Percentiles rank a stretch among this genome's conserved stretches.
Evolutionary conservation across 2,329 filamentous ascomycete genomes (phyloP).

Genomic region (Cercospora sp.): DNA sequence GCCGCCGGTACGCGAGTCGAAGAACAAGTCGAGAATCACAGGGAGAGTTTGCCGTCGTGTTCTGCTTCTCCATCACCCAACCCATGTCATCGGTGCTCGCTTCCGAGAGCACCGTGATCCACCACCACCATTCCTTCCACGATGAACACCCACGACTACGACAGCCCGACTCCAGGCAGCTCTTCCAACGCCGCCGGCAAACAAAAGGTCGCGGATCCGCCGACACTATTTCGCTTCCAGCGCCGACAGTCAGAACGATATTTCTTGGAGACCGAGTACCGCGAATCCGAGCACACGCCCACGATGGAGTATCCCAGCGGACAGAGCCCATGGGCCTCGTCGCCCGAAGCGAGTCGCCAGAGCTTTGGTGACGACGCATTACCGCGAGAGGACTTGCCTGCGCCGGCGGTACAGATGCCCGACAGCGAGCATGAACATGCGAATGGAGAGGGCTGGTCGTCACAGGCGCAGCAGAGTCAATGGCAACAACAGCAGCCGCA

Average conservation of each 20-base stretch:
- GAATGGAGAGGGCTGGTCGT: conserved; percentile 28
- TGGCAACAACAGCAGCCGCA: conserved; percentile 41
- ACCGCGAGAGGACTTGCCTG: conserved; percentile 33
- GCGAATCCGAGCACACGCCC: conserved; percentile 33
- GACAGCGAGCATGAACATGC: conserved; percentile 21
- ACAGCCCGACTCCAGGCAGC: conserved; percentile 9
- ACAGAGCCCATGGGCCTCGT: conserved; percentile 64
- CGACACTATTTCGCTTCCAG: conserved; percentile 39
- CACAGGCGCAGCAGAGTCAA: conserved; percentile 20
- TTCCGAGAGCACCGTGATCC: conserved; percentile 1
- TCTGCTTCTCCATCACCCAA: background rate
- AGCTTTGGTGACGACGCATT: conserved; percentile 47
- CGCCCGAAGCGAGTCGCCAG: conserved; percentile 55
- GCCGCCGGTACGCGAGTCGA: conserved; percentile 1
- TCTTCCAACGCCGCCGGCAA: conserved; percentile 26
- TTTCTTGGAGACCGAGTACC: conserved; percentile 37
- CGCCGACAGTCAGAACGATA: conserved; percentile 40
- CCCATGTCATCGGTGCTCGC: conserved; percentile 8
- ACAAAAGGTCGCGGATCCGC: conserved; percentile 17
- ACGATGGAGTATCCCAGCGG: conserved; percentile 68
- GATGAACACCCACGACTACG: background rate
- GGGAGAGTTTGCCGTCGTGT: background rate
- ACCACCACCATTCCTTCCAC: conserved; percentile 6
- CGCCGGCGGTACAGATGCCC: conserved; percentile 30
- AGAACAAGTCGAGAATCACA: background rate